These are phyloP conservation scores for Elsinoe batatas DNA, from an alignment of 2,329 filamentous ascomycete species.

Conservation along the genomic window DNA sequence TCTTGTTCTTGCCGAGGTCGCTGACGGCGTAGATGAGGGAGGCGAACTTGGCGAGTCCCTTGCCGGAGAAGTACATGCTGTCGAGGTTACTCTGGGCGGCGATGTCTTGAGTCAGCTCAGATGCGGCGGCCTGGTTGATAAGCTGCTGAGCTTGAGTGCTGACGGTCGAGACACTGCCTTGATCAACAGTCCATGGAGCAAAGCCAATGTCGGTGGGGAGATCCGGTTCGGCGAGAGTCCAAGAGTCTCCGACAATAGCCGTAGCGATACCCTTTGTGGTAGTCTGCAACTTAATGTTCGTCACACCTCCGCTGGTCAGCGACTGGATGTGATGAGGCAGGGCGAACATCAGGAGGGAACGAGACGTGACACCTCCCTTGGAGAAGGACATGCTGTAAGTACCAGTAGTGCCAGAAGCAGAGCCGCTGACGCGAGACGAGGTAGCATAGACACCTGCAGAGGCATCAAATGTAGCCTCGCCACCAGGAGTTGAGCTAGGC, in stretches of 20 bases:
- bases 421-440: slow-evolving; percentile 54
- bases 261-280: slow-evolving; percentile 77
- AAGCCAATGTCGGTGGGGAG: slow-evolving; percentile 69
- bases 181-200: slow-evolving; percentile 58
- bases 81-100: slow-evolving; percentile 60
- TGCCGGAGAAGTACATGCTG: slow-evolving; percentile 91
- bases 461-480: slow-evolving; percentile 62
- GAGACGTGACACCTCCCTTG: slow-evolving; percentile 54
- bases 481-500: slow-evolving; percentile 38
- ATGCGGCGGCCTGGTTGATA: slow-evolving; percentile 51
- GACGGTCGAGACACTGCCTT: slow-evolving; percentile 31
- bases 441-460: slow-evolving; percentile 67
- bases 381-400: slow-evolving; percentile 64
- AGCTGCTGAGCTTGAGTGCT: slow-evolving; percentile 33
- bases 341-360: slow-evolving; percentile 70
- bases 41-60: slow-evolving; percentile 35
- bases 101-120: slow-evolving; percentile 69
- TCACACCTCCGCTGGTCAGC: slow-evolving; percentile 48
- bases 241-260: slow-evolving; percentile 60
- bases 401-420: slow-evolving; percentile 49
- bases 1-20: slow-evolving; percentile 48
- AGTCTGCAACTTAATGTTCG: slow-evolving; percentile 56
- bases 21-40: slow-evolving; percentile 37
- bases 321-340: slow-evolving; percentile 76
- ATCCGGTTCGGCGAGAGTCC: slow-evolving; percentile 67